Conservation (phyloP, 768 basidiomycete species). For the Ramaria sp. region DNA sequence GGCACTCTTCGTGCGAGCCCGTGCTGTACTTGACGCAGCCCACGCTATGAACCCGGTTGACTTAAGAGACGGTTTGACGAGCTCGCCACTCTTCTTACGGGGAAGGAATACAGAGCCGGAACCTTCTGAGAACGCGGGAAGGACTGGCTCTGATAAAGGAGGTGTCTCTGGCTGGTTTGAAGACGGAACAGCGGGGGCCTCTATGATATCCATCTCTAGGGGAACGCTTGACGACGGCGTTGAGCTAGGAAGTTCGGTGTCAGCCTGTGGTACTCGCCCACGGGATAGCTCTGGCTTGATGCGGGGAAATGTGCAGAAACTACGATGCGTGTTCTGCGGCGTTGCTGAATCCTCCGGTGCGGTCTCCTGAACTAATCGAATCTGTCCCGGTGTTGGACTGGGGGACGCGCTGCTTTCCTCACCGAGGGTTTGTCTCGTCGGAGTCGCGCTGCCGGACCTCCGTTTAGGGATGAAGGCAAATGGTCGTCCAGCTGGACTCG, state of each 20-base stretch:
- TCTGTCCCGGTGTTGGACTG: too few species aligned
- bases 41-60: constrained; percentile 40
- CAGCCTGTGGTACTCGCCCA: neutral
- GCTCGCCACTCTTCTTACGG: constrained; percentile 91
- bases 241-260: too few species aligned
- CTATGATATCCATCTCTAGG: neutral
- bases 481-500: neutral
- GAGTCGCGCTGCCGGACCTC: neutral
- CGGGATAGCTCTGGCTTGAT: neutral
- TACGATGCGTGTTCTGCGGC: neutral
- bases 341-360: neutral
- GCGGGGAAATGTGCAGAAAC: neutral
- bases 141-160: neutral
- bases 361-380: neutral
- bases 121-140: constrained; percentile 12
- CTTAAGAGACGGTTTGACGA: constrained; percentile 87
- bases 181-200: too few species aligned
- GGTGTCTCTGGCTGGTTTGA: too few species aligned
- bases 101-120: constrained; percentile 29
- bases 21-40: constrained; percentile 28
- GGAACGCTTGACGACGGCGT: neutral
- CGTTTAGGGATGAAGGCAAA: constrained; percentile 4
- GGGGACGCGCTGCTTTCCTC: neutral
- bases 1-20: constrained; percentile 41
- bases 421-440: neutral